Evolutionary conservation across 2,329 filamentous ascomycete genomes (phyloP).

Genomic region (Aspergillus proliferans): DNA sequence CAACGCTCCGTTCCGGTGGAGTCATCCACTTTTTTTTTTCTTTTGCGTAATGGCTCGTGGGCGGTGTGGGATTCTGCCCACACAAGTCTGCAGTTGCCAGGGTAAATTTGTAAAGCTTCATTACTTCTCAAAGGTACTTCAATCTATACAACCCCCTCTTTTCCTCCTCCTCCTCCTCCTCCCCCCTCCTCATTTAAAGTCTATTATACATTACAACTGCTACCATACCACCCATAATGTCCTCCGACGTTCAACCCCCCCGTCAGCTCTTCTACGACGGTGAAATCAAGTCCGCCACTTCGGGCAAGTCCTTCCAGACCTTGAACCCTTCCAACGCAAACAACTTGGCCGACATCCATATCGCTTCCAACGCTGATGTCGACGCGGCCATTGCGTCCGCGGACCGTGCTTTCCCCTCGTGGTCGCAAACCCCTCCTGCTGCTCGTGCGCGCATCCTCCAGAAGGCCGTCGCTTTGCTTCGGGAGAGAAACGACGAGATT

Average conservation of each 20-base stretch:
- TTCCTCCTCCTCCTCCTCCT: slow-evolving; percentile 21
- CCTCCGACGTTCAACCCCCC: slow-evolving; percentile 37
- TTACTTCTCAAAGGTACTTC: background rate
- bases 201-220: background rate
- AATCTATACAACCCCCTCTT: slow-evolving; percentile 2
- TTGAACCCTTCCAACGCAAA: slow-evolving; percentile 67
- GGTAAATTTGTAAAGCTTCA: slow-evolving; percentile 1
- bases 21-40: background rate
- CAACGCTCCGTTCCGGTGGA: background rate
- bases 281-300: slow-evolving; percentile 55
- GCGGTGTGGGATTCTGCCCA: background rate
- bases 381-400: slow-evolving; percentile 68
- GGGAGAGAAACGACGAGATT: slow-evolving; percentile 70
- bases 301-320: slow-evolving; percentile 60
- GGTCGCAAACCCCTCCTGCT: slow-evolving; percentile 70
- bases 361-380: slow-evolving; percentile 61
- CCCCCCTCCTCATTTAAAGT: background rate
- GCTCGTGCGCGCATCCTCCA: slow-evolving; percentile 72
- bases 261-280: slow-evolving; percentile 72
- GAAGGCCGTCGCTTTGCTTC: slow-evolving; percentile 66
- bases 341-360: slow-evolving; percentile 65
- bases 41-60: background rate
- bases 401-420: slow-evolving; percentile 63
- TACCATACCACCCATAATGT: slow-evolving; percentile 15
- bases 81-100: background rate